Base-by-base conservation (phyloP, 2,329 filamentous ascomycete species). In the Claviceps maximensis region DNA sequence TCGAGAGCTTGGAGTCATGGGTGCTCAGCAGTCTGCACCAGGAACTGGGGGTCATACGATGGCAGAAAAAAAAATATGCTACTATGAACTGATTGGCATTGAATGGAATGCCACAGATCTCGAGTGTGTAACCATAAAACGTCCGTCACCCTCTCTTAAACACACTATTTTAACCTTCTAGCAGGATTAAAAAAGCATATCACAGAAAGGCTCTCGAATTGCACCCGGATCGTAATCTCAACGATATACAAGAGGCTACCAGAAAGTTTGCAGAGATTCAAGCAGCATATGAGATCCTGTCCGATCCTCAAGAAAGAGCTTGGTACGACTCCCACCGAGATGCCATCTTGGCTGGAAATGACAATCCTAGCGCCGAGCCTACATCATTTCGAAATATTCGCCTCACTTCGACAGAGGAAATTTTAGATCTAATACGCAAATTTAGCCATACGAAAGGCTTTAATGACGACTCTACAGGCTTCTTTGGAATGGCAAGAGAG, bases 281-380 rank as follows among this genome's bases (percentile, higher is more conserved):
- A 67, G 79, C 89, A 38, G 93, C 93, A 47, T 95, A 98, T 66
- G 89, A 97, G 67, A 82, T 98, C n/a, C 79, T 98, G 1, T 95
- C 90, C 1, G 93, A 98, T 66, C 83, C 89, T 12, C 91, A 98
- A 66, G 93, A 98, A 67, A 82, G 93, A 60, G 86, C 90, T 33
- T 98, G 93, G 93, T 98, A 98, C 71, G 91, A 98, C 69, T 89
- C 89, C 2, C 93, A 98, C 65, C 84, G 89, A 56, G 84, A 89
- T 60, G 83, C 86, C 50, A 94, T 97, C 56, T 72, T 97, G 57
- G 78, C 79, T 31, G 85, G 84, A 41, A 76, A 79, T 54, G 79
- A 82, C 52, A 58, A 65, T 33, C 67, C 67, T 29, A 69, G 67
- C 21, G 69, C 71, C 47, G 75, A 74, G 38, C 74, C 79, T 52